Percentiles rank a stretch among this genome's conserved stretches.
phyloP scores from a whole-genome alignment of 2,329 filamentous ascomycete species.

The Coniochaeta sp. region DNA sequence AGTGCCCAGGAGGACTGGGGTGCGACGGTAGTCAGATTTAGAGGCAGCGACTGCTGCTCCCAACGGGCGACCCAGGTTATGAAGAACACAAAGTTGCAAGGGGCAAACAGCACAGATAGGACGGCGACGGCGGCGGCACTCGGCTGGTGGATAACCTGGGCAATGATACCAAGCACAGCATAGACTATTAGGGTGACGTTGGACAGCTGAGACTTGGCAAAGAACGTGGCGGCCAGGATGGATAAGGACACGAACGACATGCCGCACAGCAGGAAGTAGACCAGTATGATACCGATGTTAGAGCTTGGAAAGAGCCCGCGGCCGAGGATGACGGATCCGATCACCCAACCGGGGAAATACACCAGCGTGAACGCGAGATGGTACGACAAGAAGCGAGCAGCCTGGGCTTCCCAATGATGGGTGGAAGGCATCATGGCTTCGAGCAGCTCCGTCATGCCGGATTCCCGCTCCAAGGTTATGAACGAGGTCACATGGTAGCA shows the following conservation, averaged over 20 bases:
- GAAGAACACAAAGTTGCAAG: constrained; percentile 84
- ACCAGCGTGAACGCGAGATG: constrained; percentile 74
- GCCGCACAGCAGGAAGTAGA: constrained; percentile 72
- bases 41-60: constrained; percentile 52
- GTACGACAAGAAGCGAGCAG: constrained; percentile 68
- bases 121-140: constrained; percentile 58
- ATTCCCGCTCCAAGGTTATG: constrained; percentile 77
- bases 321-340: constrained; percentile 60
- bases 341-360: constrained; percentile 77
- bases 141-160: constrained; percentile 63
- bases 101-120: constrained; percentile 71
- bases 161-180: constrained; percentile 71
- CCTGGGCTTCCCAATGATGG: constrained; percentile 67
- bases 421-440: constrained; percentile 85
- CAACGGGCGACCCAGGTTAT: constrained; percentile 69
- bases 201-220: constrained; percentile 79
- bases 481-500: constrained; percentile 83
- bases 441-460: constrained; percentile 79
- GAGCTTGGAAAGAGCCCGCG: constrained; percentile 59
- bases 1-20: constrained; percentile 61
- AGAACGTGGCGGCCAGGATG: constrained; percentile 74
- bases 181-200: constrained; percentile 70
- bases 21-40: constrained; percentile 54
- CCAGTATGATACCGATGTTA: constrained; percentile 55
- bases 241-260: constrained; percentile 73